A percentile compares a stretch with the other conserved stretches of the same genome.
phyloP scores from a whole-genome alignment of 83 land plant genomes.

The Picea mariana region DNA sequence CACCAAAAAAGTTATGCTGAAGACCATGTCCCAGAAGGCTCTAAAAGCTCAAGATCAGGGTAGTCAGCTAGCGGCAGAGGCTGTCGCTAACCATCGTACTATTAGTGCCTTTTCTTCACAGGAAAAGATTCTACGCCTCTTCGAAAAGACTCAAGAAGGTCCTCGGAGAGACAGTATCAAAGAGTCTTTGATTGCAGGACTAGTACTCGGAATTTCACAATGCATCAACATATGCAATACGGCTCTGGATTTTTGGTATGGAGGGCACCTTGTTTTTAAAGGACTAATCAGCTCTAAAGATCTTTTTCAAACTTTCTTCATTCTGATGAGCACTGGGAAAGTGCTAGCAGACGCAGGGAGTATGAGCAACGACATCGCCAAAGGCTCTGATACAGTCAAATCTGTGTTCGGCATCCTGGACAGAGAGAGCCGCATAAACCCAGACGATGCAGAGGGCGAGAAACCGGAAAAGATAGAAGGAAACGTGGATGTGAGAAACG shows the following conservation, averaged over 20 bases:
- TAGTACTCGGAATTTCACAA: slow-evolving; percentile 34
- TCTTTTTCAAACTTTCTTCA: slow-evolving; percentile 32
- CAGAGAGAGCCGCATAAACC: slow-evolving; percentile 30
- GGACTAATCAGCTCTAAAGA: slow-evolving; percentile 29
- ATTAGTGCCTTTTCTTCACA: slow-evolving; percentile 67
- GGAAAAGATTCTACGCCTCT: slow-evolving; percentile 23
- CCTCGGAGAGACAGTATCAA: slow-evolving; percentile 24
- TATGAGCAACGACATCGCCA: slow-evolving; percentile 41
- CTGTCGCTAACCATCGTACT: slow-evolving; percentile 61
- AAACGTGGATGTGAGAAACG: slow-evolving; percentile 29
- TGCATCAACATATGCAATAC: slow-evolving; percentile 25
- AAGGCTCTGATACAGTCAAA: slow-evolving; percentile 37
- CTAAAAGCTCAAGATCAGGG: slow-evolving; percentile 43
- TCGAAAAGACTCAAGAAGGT: slow-evolving; percentile 24
- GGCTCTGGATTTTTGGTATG: slow-evolving; percentile 44
- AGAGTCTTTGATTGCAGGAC: slow-evolving; percentile 40
- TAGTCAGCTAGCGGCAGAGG: slow-evolving; percentile 64
- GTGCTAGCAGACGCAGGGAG: slow-evolving; percentile 47
- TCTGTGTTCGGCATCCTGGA: slow-evolving; percentile 47
- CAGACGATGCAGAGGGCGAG: slow-evolving; percentile 31
- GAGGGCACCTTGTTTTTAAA: too few relatives aligned
- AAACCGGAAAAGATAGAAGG: slow-evolving; percentile 29
- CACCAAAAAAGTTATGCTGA: slow-evolving; percentile 38
- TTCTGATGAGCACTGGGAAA: slow-evolving; percentile 41
- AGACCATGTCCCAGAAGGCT: slow-evolving; percentile 34